Evolutionary conservation across 1,284 basidiomycete species (phyloP).

Genomic region (Coriolopsis trogii): DNA sequence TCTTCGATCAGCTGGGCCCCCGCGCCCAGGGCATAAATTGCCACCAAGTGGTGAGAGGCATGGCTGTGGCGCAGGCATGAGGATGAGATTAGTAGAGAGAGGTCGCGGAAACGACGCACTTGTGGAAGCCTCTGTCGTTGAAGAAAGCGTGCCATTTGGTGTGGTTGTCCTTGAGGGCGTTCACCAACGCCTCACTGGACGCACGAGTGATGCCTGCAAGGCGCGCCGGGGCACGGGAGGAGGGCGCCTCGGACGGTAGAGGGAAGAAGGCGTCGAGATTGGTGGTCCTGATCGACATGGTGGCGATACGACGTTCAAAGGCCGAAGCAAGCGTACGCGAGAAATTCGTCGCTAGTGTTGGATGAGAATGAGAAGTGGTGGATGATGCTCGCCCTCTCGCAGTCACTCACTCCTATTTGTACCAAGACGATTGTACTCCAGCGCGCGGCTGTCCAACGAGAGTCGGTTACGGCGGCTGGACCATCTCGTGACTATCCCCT

Average conservation of each 20-base stretch:
- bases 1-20: constrained; percentile 42
- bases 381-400: too few species aligned
- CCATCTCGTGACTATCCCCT: too few species aligned
- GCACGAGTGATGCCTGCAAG: constrained; percentile 51
- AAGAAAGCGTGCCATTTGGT: constrained; percentile 62
- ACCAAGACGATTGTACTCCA: too few species aligned
- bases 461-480: too few species aligned
- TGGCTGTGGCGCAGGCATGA: constrained; percentile 48
- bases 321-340: too few species aligned
- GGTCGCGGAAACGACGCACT: constrained; percentile 34
- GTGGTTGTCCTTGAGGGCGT: constrained; percentile 57
- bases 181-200: constrained; percentile 47
- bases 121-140: constrained; percentile 61
- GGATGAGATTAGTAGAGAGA: too few species aligned
- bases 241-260: constrained; percentile 9
- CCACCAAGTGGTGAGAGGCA: constrained; percentile 52
- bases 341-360: too few species aligned
- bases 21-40: constrained; percentile 53
- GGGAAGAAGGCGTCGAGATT: constrained; percentile 22
- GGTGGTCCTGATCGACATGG: too few species aligned
- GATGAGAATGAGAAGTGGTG: too few species aligned
- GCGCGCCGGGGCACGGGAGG: constrained; percentile 27
- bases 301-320: too few species aligned
- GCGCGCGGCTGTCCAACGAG: too few species aligned
- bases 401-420: too few species aligned